Percentiles rank a stretch among this genome's conserved stretches.
Evolutionary conservation across 306 rosid genomes (phyloP).

Genomic region (Erythrophleum fordii): DNA sequence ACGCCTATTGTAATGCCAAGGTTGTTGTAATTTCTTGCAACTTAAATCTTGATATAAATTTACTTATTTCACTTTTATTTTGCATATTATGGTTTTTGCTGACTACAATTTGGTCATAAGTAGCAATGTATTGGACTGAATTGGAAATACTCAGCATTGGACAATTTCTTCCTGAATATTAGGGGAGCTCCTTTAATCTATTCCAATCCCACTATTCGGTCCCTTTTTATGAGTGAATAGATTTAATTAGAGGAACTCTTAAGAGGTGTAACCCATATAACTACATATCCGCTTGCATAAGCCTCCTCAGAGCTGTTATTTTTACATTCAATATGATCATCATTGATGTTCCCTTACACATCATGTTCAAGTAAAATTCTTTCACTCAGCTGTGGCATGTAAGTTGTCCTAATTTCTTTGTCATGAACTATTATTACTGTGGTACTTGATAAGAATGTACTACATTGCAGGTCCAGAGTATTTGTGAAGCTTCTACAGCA

Average conservation of each 20-base stretch:
- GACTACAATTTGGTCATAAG: slow-evolving; percentile 1
- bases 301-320: slow-evolving; percentile 15
- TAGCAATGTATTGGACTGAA: slow-evolving; percentile 1
- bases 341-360: not conserved
- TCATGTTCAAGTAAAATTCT: not conserved
- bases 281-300: not conserved
- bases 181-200: not conserved
- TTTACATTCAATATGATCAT: not conserved
- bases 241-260: not conserved
- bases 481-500: slow-evolving; percentile 65
- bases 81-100: slow-evolving; percentile 12
- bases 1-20: slow-evolving; percentile 9
- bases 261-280: not conserved
- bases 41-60: slow-evolving; percentile 20
- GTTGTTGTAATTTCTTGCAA: slow-evolving; percentile 6
- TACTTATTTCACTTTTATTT: not conserved
- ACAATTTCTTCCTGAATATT: not conserved
- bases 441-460: slow-evolving; percentile 30
- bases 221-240: slow-evolving; percentile 1
- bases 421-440: not conserved
- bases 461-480: slow-evolving; percentile 69
- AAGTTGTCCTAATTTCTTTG: slow-evolving; percentile 31
- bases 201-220: not conserved
- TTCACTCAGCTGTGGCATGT: slow-evolving; percentile 5
- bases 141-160: not conserved